These are phyloP conservation scores for Malus hybrid DNA, from an alignment of 331 rosid genomes.

Conservation along the genomic window DNA sequence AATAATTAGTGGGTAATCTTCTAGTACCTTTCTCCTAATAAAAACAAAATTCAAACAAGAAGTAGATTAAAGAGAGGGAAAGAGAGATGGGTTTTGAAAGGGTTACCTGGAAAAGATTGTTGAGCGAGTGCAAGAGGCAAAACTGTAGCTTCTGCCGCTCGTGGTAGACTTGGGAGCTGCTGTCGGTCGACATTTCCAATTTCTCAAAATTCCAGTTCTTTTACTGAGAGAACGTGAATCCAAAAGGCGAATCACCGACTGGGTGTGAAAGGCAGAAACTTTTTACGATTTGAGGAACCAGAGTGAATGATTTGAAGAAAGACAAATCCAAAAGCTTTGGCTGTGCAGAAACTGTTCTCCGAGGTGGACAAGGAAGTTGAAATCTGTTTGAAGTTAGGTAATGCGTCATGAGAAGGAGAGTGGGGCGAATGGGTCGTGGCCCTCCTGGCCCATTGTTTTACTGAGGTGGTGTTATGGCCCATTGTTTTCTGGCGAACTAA, in stretches of 20 bases:
- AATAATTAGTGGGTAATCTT: background rate
- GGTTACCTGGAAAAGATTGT: constrained; percentile 84
- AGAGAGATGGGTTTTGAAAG: background rate
- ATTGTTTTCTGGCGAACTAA: background rate
- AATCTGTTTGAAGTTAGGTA: background rate
- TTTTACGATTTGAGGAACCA: background rate
- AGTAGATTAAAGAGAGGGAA: background rate
- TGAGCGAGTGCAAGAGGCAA: constrained; percentile 82
- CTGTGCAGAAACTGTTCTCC: background rate
- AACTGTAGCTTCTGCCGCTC: constrained; percentile 76
- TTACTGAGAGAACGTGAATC: background rate
- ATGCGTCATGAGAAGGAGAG: background rate
- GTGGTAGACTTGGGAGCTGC: constrained; percentile 51
- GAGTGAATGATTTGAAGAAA: background rate
- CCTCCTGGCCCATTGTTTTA: background rate
- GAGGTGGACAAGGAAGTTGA: background rate
- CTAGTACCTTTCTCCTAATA: background rate
- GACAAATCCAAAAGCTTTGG: background rate
- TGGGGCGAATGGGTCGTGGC: background rate
- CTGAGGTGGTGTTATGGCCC: background rate
- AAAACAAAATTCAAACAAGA: background rate
- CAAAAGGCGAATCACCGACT: background rate
- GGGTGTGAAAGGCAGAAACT: background rate
- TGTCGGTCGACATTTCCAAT: constrained; percentile 33
- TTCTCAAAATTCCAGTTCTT: background rate